Percentiles rank a stretch among this genome's conserved stretches.
These are phyloP conservation scores for Penicillium sp. DNA, from an alignment of 2,329 filamentous ascomycete species.

Conservation along the genomic window DNA sequence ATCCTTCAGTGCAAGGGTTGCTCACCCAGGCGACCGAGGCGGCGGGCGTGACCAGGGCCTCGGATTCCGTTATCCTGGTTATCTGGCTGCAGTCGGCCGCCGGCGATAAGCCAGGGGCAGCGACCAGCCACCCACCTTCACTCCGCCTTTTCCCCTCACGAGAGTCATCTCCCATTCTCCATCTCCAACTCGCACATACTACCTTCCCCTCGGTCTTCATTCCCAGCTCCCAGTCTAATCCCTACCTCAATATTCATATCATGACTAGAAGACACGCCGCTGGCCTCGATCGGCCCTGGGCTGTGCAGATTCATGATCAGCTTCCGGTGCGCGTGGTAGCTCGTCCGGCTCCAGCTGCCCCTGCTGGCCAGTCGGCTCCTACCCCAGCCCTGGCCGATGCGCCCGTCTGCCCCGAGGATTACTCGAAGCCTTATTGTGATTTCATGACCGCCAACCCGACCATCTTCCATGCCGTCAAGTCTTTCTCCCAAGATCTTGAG, in stretches of 20 bases:
- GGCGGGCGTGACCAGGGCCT: conserved; percentile 9
- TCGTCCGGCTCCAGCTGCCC: conserved; percentile 27
- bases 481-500: conserved; percentile 73
- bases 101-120: conserved; percentile 26
- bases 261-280: conserved; percentile 41
- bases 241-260: conserved; percentile 7
- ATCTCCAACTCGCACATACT: conserved; percentile 17
- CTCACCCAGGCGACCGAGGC: not conserved
- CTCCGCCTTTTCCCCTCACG: conserved; percentile 29
- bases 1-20: too few species aligned
- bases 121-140: conserved; percentile 19
- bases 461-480: conserved; percentile 84
- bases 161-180: conserved; percentile 5
- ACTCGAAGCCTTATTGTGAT: conserved; percentile 80
- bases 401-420: conserved; percentile 57
- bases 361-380: conserved; percentile 21
- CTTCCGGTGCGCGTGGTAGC: not conserved
- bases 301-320: conserved; percentile 30
- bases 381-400: conserved; percentile 22
- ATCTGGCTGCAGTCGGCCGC: conserved; percentile 8
- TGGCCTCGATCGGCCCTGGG: conserved; percentile 37
- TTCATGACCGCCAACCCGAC: conserved; percentile 92
- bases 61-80: not conserved
- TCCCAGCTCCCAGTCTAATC: not conserved
- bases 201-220: not conserved